Evolutionary conservation across 1,284 basidiomycete species (phyloP), one percentile per base, ranked within the genome.

Genomic region (Cronartium ribicola): DNA sequence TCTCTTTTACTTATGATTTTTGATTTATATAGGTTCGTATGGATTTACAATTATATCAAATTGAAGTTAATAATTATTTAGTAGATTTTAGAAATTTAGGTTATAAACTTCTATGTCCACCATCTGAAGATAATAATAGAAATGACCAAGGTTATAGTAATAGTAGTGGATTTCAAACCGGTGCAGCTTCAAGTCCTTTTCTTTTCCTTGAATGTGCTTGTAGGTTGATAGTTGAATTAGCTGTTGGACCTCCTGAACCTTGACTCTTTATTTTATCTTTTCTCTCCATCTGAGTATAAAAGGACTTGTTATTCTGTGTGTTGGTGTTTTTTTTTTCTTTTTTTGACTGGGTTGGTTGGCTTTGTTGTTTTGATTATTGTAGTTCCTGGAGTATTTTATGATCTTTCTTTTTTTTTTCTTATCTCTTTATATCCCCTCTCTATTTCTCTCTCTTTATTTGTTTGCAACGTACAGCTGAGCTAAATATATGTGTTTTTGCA

Each of bases 61-160:
- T 98, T 37, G 95, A 98, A 81, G 88, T 89, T 44, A 88, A 90
- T 80, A 98, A 98, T 83, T 98, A 97, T 82, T 87, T 98, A 41
- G 96, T 98, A 76, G 95, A 98, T 81, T 98, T 99, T 83, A 88
- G 96, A 79, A 95, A 98, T 84, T 91, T 97, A 80, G 92, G 92
- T 79, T 92, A 94, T 76, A 94, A 94, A 82, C 71, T 78, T n/a
- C 76, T 81, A 57, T 79, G 77, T 84, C 85, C 79, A 86, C 17
- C 39, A 13, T 10, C 37, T 62, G 5, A 36, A 14, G 8, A 41
- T 6, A 41, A 44, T 41, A 43, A 37, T 5, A 36, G 36, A 14
- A 13, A 66, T 17, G 39, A 64, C 14, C 40, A 64, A 29, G 22
- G 44, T 41, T 40, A 70, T 66, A 68, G 44, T 67, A 76, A 14